Evolutionary conservation across 2,329 filamentous ascomycete genomes (phyloP).

Genomic region (Beauveria rudraprayagi): DNA sequence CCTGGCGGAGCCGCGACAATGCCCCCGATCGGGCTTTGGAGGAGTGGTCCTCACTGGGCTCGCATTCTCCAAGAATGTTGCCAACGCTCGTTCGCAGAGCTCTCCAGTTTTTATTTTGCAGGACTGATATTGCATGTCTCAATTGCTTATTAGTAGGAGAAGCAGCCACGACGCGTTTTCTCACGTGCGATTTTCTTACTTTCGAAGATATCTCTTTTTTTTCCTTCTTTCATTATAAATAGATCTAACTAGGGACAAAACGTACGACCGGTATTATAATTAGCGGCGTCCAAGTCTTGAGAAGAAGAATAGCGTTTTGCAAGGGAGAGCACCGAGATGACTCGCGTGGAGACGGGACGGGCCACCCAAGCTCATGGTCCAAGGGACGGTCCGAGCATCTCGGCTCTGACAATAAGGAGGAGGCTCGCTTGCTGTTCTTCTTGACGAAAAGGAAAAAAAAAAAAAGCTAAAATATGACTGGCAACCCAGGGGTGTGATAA

Average conservation of each 20-base stretch:
- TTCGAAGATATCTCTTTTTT: no score
- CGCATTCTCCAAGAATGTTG: not conserved
- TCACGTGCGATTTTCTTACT: no score
- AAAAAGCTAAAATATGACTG: not conserved
- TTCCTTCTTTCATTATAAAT: not conserved
- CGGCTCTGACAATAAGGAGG: conserved; percentile 4
- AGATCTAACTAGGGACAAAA: not conserved
- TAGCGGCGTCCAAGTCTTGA: not conserved
- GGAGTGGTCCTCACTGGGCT: not conserved
- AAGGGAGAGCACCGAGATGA: conserved; percentile 1
- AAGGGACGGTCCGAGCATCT: conserved; percentile 11
- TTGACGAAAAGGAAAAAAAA: no score
- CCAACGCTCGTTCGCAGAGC: not conserved
- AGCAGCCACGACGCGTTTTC: not conserved
- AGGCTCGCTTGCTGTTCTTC: not conserved
- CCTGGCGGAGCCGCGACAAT: not conserved
- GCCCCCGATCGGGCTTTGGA: not conserved
- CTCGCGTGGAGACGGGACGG: conserved; percentile 10
- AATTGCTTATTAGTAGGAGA: not conserved
- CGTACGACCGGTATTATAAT: no score
- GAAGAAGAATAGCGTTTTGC: not conserved
- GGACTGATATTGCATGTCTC: not conserved
- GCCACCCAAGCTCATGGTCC: conserved; percentile 5
- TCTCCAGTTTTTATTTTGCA: not conserved
- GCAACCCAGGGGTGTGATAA: not conserved